Base-by-base conservation (phyloP, 768 basidiomycete species). In the Psilocybe cubensis region DNA sequence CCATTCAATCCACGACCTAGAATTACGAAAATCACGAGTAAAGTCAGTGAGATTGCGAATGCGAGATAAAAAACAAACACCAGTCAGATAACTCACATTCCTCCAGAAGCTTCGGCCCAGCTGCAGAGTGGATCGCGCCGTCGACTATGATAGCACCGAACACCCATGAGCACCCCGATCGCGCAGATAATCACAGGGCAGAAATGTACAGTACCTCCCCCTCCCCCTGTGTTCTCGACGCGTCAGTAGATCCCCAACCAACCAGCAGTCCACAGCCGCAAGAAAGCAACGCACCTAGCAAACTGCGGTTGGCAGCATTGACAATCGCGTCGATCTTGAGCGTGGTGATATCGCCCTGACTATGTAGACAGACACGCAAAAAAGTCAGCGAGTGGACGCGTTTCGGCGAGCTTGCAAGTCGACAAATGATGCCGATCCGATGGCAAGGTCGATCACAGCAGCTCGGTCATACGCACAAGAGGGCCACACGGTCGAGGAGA, bases 281-380 rank as follows among this genome's bases (percentile, higher is more conserved):
- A 1, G 48, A n/a, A n/a, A n/a, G n/a, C n/a, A n/a, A 72, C 73
- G 54, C 40, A 91, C 92, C 92, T 46, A 88, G 74, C 31, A 94
- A 74, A 47, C 82, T 81, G 44, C 76, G 77, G 66, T 94, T 94
- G 5, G 92, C 92, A 11, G 92, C 92, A 65, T 93, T 94, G 25
- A 94, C 92, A 54, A 94, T 87, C 0, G 84, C 75, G 67, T 92
- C 91, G 10, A 89, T 73, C 50, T 85, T 77, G 20, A 94, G 68
- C 54, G 76, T 74, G 2, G 92, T 93, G 55, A 94, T 92, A 70
- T 93, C 88, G 23, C 89, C 90, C 66, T 89, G 85, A 64, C 92
- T 92, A 64, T n/a, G n/a, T n/a, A n/a, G n/a, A n/a, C n/a, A n/a
- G n/a, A n/a, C n/a, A n/a, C n/a, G n/a, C n/a, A n/a, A n/a, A n/a